Evolutionary conservation across 164 flowering plant species (phyloP), one percentile per base, ranked within the genome.

Genomic region (Santalum album): DNA sequence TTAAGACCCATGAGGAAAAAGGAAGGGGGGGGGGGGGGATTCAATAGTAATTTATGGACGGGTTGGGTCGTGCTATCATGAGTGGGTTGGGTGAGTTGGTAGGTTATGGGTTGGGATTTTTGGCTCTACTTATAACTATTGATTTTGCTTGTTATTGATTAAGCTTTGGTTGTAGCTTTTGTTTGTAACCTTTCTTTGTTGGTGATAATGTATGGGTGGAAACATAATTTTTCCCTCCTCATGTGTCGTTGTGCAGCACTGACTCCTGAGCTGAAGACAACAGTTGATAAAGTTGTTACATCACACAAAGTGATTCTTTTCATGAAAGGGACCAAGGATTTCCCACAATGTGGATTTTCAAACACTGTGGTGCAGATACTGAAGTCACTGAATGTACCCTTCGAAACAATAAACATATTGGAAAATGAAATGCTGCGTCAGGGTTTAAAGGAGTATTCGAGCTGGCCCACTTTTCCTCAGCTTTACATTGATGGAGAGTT

Each of bases 391-490:
- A 84, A 88, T 65, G 86, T 78, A 10, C 83, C 90, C 15, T 92
- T 88, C 64, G 94, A 86, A 53, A 80, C 92, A 2, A 57, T 88
- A n/a, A 74, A 92, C 64, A 84, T 92, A 26, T 80, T 92, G 0
- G 94, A 88, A 59, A 88, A 88, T 61, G 95, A 88, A 35, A n/a
- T 76, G 17, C 57, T 92, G 48, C 86, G 98, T 32, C 95, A 84
- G 61, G 95, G 78, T 26, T 63, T 88, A 57, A 92, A 88, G 75
- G 89, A 88, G 56, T 92, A 84, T 52, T 86, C 98, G 23, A 84
- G 49, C 59, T 88, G 98, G 98, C 98, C 96, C 6, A 92, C 98
- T 29, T 92, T 92, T 68, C 98, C 98, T 38, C 98, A 92, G 51
- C 86, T 92, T 25, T 92, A 92, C 56, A 78, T 88, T 48, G 89